These are phyloP conservation scores for Apiospora pterosperma DNA, from an alignment of 2,329 filamentous ascomycete genomes.

Conservation along the genomic window DNA sequence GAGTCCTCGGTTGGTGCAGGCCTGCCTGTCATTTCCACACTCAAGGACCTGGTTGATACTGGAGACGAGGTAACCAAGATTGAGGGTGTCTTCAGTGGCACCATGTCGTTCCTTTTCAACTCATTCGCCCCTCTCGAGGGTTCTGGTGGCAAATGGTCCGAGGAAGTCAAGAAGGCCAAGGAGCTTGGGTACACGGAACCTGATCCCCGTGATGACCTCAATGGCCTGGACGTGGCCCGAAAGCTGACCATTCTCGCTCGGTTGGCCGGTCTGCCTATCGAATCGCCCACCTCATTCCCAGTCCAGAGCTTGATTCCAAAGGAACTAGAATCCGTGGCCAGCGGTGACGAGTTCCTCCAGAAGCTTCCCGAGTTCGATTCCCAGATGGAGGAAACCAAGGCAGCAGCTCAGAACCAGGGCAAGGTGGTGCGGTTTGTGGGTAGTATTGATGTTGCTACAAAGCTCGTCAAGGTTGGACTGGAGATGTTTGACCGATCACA, in stretches of 20 bases:
- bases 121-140: conserved; percentile 82
- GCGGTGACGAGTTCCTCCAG: conserved; percentile 81
- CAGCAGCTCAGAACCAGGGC: conserved; percentile 77
- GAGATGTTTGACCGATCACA: conserved; percentile 85
- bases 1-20: conserved; percentile 94
- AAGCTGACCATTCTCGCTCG: conserved; percentile 95
- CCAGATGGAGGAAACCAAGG: conserved; percentile 87
- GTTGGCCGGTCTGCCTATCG: conserved; percentile 75
- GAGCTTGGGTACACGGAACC: conserved; percentile 89
- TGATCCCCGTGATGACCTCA: conserved; percentile 81
- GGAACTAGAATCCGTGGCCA: conserved; percentile 73
- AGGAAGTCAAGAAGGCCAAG: conserved; percentile 89
- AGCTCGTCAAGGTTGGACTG: conserved; percentile 85
- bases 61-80: conserved; percentile 90
- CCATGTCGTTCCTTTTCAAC: conserved; percentile 98
- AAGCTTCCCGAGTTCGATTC: conserved; percentile 77
- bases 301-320: conserved; percentile 91
- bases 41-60: conserved; percentile 92
- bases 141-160: conserved; percentile 78
- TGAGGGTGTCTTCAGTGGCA: conserved; percentile 96
- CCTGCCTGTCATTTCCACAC: conserved; percentile 85
- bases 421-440: conserved; percentile 95
- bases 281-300: conserved; percentile 84
- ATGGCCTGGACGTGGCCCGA: conserved; percentile 86
- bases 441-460: conserved; percentile 79